Base-by-base conservation (phyloP, 352 stramenopile genomes). In the Peronospora destructor region DNA sequence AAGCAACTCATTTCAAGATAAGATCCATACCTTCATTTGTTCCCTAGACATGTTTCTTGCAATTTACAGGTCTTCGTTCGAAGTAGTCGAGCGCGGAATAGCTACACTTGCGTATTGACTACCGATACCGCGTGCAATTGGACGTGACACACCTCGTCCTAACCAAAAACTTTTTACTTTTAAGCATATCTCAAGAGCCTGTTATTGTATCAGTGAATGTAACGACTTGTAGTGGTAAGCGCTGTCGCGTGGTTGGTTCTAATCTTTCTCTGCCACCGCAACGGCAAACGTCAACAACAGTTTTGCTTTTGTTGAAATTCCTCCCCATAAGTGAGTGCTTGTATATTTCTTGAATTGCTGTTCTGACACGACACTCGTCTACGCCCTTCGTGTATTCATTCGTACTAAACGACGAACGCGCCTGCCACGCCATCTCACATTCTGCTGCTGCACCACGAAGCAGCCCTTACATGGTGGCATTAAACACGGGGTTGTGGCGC, bases 401-500 rank as follows among this genome's bases (percentile, higher is more conserved):
- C 42, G 55, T 45, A 56, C 50, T 53, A 28, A 51, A 60, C 32
- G 43, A 56, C 38, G 33, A 61, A 51, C 49, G 19, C 21, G 41
- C 36, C 17, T 53, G n/a, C 26, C 40, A 29, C 45, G 35, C 49
- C 37, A 14, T 36, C 47, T 35, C 19, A 38, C 39, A 34, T 13
- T 38, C 23, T 33, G 32, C 12, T 37, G 23, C 40, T 53, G n/a
- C 9, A 16, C n/a, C 26, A 48, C 33, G 11, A 16, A n/a, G 16
- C 42, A 39, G 29, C 45, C 3, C 45, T 77, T 88, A 97, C 74
- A 97, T 94, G 55, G 87, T 93, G 25, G 89, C 86, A 46, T 86
- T 95, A 65, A 98, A 98, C 19, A 97, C 91, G 3, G 88, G 85
- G 72, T 97, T 97, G 74, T 97, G 90, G 28, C 92, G 83, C 3